phyloP scores from a whole-genome alignment of 805 yeast species.

The Saccharomycopsis amapae region DNA sequence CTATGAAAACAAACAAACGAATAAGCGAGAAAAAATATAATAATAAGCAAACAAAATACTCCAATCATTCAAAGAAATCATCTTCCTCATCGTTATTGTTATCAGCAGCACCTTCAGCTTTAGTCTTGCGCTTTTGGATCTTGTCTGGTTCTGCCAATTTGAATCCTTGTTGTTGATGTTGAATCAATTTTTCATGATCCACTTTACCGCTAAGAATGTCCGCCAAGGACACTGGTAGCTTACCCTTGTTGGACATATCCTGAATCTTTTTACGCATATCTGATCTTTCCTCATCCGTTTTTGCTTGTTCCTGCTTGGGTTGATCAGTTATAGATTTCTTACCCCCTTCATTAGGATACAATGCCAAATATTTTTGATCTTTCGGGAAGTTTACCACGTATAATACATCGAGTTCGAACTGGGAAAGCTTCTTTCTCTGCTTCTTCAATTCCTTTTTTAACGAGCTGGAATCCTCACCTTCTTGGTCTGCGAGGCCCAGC shows the following conservation, averaged over 20 bases:
- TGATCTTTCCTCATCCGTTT: conserved; percentile 38
- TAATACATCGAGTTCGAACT: conserved; percentile 61
- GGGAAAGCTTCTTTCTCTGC: conserved; percentile 43
- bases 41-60: not conserved
- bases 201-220: conserved; percentile 33
- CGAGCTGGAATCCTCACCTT: conserved; percentile 17
- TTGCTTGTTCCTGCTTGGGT: conserved; percentile 34
- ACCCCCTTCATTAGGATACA: conserved; percentile 48
- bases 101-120: conserved; percentile 22
- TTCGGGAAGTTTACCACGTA: conserved; percentile 75
- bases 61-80: conserved; percentile 30
- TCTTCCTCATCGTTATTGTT: conserved; percentile 28
- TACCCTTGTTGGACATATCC: conserved; percentile 43
- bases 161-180: conserved; percentile 14
- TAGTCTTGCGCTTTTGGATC: conserved; percentile 5
- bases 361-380: conserved; percentile 68
- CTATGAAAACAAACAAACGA: not conserved
- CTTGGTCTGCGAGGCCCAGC: not conserved
- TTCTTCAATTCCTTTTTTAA: conserved; percentile 29
- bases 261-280: conserved; percentile 48
- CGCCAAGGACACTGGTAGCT: conserved; percentile 51
- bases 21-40: not conserved
- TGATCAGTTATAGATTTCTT: conserved; percentile 24
- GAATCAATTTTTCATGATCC: conserved; percentile 16
- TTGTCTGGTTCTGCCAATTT: conserved; percentile 18